Base-by-base conservation (phyloP, 306 rosid genomes). In the Cicer arietinum region DNA sequence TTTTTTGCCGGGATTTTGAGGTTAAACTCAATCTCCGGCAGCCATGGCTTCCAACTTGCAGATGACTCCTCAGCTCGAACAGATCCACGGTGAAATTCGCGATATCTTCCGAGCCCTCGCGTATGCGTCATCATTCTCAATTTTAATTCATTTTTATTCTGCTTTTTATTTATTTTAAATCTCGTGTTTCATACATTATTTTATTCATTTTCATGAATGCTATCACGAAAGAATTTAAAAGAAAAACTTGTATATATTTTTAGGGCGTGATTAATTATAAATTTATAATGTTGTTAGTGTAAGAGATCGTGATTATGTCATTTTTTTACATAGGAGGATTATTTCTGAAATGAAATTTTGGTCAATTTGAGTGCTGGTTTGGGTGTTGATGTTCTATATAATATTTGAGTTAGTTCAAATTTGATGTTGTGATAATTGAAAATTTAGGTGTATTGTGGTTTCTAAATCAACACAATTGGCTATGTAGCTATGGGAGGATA, bases 11-110 rank as follows among this genome's bases (percentile, higher is more conserved):
- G 82, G 74, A 73, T 67, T 81, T 67, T 57, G 78, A 60, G n/a
- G 64, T 73, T 76, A 75, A 44, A 60, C 77, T 43, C 67, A 6
- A 57, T 86, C 83, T 68, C 86, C 82, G 84, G 85, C 92, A 53
- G 59, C 79, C 77, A 91, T 91, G 97, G 89, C 97, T 70, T 53
- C 82, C 85, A 84, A 75, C 79, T 87, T 91, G 84, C 91, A 83
- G 66, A 95, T 92, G 99, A 81, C 74, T 43, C 91, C 98, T 71
- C 89, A 92, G 85, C 85, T 95, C 75, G 99, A 95, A 90, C 99
- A 92, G 98, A 95, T 92, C 96, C 96, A 95, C 52, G 97, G 98
- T 20, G 97, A 95, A 90, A 95, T 95, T 84, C 91, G 84, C 67
- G 99, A 95, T 74, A 62, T 86, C 82, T 88, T 92, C 65, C 99